Conservation (phyloP, 805 yeast genomes). For the Grigorovia yakushimaensis region DNA sequence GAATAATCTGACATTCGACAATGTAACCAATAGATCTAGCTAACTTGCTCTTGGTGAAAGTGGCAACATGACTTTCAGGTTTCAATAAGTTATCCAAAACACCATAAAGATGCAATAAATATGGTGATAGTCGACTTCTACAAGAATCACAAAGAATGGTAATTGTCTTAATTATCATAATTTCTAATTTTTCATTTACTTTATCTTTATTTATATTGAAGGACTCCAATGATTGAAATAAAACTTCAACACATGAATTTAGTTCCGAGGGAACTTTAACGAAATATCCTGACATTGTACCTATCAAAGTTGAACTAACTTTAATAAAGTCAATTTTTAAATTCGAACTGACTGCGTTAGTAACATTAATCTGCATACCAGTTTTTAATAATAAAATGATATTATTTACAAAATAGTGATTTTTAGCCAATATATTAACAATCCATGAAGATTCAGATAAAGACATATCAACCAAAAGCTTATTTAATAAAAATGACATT, state of each 20-base stretch:
- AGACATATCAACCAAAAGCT: conserved; percentile 20
- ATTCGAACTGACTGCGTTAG: conserved; percentile 5
- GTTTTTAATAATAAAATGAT: conserved; percentile 18
- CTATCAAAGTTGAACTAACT: conserved; percentile 21
- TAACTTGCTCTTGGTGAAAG: conserved; percentile 39
- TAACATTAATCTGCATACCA: conserved; percentile 14
- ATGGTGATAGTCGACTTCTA: conserved; percentile 18
- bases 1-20: conserved; percentile 37
- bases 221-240: conserved; percentile 23
- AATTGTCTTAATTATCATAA: conserved; percentile 21
- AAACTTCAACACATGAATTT: conserved; percentile 16
- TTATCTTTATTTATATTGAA: conserved; percentile 6
- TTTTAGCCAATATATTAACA: conserved; percentile 17
- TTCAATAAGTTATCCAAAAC: conserved; percentile 28
- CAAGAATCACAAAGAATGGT: conserved; percentile 24
- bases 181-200: conserved; percentile 21
- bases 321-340: conserved; percentile 23
- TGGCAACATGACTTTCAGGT: conserved; percentile 20
- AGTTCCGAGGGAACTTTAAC: conserved; percentile 14
- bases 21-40: conserved; percentile 55
- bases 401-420: conserved; percentile 16
- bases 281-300: conserved; percentile 24
- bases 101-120: conserved; percentile 16
- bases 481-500: conserved; percentile 22
- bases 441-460: conserved; percentile 25